Base-by-base conservation (phyloP, 176 grass and related monocot species). In the Microstegium vimineum region DNA sequence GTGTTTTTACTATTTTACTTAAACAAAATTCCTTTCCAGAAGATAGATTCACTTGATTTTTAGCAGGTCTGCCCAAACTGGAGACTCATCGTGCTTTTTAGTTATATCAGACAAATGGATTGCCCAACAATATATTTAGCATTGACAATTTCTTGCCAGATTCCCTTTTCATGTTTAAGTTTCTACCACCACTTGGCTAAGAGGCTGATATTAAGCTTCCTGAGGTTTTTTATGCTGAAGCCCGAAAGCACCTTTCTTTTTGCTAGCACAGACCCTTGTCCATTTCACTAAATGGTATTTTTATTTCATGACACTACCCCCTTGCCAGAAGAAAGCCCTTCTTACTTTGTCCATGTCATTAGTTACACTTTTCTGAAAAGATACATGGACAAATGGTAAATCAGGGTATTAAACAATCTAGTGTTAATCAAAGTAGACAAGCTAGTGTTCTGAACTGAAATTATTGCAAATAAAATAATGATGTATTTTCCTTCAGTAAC, bases 381-480 rank as follows among this genome's bases (percentile, higher is more conserved):
- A 59, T 59, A 11, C 22, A 59, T 25, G 54, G 22, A 10, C 54
- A 57, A 23, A 2, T 25, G 9, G n/a, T 59, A 59, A 59, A 59
- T 57, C 3, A 3, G 8, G 9, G 54, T 59, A 59, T 23, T 59
- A 60, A 1, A 60, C n/a, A 60, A 60, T 3, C 23, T 52, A 52
- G 20, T 56, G 18, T 42, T 22, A 52, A 22, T 52, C 49, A 8
- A 22, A 52, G 6, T 22, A 22, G 49, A 22, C 49, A 52, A 8
- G 49, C 49, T 57, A 57, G 7, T 68, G 23, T 83, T 63, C 33
- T 61, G 16, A 62, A 69, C 45, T 73, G 66, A 78, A 79, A 47
- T 73, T 32, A 33, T 74, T 70, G 10, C n/a, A 66, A 83, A 63
- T 56, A 25, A 66, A 22, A 1, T 8, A 76, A 4, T n/a, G 15